Evolutionary conservation across 768 basidiomycete species (phyloP).

Genomic region (Termitomyces sp.): DNA sequence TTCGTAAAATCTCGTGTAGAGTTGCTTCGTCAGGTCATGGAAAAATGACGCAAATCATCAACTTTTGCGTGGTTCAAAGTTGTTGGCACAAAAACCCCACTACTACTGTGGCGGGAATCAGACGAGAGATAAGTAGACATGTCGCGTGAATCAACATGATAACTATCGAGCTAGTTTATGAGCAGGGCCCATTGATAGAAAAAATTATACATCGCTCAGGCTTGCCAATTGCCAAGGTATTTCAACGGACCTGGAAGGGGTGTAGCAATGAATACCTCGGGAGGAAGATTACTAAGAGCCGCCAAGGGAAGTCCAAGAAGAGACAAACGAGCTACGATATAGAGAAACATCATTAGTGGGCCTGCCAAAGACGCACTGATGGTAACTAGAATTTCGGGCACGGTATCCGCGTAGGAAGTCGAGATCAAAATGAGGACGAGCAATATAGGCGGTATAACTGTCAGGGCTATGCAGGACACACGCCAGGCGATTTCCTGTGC

Average conservation of each 20-base stretch:
- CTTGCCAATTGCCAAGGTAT: background rate
- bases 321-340: background rate
- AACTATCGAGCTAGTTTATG: background rate
- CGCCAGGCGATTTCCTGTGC: constrained; percentile 22
- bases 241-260: background rate
- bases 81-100: too few species aligned
- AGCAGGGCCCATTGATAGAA: background rate
- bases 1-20: too few species aligned
- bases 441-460: constrained; percentile 8
- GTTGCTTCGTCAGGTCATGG: too few species aligned
- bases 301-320: background rate
- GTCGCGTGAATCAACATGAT: background rate
- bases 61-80: too few species aligned
- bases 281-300: background rate
- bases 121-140: too few species aligned
- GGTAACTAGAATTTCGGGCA: background rate
- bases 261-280: background rate
- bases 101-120: too few species aligned
- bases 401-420: background rate
- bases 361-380: background rate
- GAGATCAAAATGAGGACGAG: background rate
- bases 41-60: too few species aligned
- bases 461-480: constrained; percentile 13
- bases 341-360: background rate
- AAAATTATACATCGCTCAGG: background rate